Conservation (phyloP, 768 basidiomycete species). For the Mycena rosella region DNA sequence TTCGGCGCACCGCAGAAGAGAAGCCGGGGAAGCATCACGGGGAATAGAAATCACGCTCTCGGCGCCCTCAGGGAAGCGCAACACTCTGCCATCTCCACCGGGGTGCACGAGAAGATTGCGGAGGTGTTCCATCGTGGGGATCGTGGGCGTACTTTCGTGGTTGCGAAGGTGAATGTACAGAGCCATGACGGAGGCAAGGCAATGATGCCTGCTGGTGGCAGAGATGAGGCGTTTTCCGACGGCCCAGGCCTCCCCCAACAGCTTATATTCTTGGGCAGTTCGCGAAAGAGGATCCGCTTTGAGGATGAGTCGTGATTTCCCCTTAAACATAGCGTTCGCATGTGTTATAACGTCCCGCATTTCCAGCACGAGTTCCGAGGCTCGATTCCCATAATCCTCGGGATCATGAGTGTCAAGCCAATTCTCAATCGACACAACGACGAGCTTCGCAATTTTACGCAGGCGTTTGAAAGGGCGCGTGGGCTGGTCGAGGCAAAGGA, state of each 20-base stretch:
- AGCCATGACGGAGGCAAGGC: constrained; percentile 2
- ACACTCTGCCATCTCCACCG: background rate
- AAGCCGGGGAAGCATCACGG: background rate
- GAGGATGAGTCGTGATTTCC: background rate
- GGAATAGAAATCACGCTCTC: background rate
- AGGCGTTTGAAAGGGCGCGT: background rate
- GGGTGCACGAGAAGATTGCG: background rate
- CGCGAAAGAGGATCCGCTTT: background rate
- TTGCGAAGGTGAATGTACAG: constrained; percentile 5
- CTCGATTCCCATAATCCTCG: background rate
- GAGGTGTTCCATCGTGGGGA: background rate
- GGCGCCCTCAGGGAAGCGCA: background rate
- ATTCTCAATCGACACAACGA: background rate
- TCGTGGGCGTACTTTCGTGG: background rate
- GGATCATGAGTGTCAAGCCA: constrained; percentile 11
- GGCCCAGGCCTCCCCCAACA: background rate
- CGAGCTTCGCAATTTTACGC: background rate
- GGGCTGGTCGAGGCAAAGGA: background rate
- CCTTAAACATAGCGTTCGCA: background rate
- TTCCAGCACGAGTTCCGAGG: background rate
- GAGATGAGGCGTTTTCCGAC: constrained; percentile 6
- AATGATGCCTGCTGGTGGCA: background rate
- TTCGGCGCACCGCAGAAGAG: background rate
- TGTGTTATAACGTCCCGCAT: background rate
- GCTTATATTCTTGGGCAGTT: background rate